Conservation (phyloP, 495 filamentous ascomycete genomes). For the Peziza echinospora region DNA sequence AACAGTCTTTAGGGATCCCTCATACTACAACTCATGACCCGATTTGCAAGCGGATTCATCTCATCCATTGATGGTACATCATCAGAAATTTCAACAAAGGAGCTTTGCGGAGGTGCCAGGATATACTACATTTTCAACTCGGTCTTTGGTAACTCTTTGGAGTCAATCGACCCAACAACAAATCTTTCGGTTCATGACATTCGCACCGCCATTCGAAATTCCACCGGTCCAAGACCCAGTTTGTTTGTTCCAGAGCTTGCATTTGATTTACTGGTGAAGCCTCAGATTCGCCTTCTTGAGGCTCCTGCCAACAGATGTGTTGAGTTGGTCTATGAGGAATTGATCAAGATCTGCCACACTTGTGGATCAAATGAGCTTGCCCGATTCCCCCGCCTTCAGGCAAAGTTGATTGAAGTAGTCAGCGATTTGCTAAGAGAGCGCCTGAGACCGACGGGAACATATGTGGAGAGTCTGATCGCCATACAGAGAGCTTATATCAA, state of each 20-base stretch:
- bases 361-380: conserved; percentile 87
- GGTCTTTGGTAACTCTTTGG: conserved; percentile 90
- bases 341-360: conserved; percentile 98
- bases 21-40: conserved; percentile 93
- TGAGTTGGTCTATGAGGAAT: conserved; percentile 92
- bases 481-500: conserved; percentile 99
- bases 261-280: conserved; percentile 93
- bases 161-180: conserved; percentile 83
- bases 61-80: conserved; percentile 97
- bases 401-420: conserved; percentile 93
- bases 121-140: conserved; percentile 99
- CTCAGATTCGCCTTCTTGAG: conserved; percentile 92
- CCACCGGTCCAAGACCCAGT: conserved; percentile 83
- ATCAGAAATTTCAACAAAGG: conserved; percentile 95
- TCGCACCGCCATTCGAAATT: conserved; percentile 93
- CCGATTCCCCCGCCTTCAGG: conserved; percentile 81
- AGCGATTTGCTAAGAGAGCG: conserved; percentile 88
- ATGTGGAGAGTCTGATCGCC: conserved; percentile 88
- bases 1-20: conserved; percentile 38
- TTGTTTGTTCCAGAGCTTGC: conserved; percentile 94
- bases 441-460: conserved; percentile 64
- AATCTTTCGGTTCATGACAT: conserved; percentile 96
- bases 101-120: conserved; percentile 84
- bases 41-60: conserved; percentile 94
- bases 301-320: conserved; percentile 92